These are phyloP conservation scores for Iberis pinnata DNA, from an alignment of 345 rosid genomes.

Conservation along the genomic window DNA sequence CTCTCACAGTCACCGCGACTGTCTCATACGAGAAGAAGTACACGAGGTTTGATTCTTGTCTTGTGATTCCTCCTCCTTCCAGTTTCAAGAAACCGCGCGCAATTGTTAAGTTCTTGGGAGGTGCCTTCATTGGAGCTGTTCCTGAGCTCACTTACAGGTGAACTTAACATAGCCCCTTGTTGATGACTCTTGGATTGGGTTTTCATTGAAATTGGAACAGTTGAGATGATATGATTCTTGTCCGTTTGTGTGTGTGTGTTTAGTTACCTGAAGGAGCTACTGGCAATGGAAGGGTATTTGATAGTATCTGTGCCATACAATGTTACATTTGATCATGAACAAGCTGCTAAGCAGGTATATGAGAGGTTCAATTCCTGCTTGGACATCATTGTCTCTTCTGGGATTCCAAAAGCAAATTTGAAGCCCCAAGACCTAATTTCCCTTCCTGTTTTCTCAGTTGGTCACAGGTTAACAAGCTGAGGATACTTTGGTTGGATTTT, in stretches of 20 bases:
- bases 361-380: conserved; percentile 69
- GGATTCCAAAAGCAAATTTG: conserved; percentile 48
- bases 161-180: no score
- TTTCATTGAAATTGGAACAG: no score
- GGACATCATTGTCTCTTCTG: conserved; percentile 48
- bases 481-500: no score
- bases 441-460: conserved; percentile 78
- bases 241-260: neutral
- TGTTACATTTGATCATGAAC: conserved; percentile 89
- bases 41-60: conserved; percentile 53
- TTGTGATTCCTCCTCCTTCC: conserved; percentile 61
- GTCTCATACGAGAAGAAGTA: conserved; percentile 22
- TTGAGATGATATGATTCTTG: neutral
- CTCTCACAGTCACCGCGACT: conserved; percentile 17
- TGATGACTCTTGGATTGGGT: no score
- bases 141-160: conserved; percentile 91
- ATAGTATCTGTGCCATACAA: conserved; percentile 74
- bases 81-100: conserved; percentile 51
- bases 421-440: conserved; percentile 46
- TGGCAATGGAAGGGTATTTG: conserved; percentile 83
- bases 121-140: conserved; percentile 85
- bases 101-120: conserved; percentile 76
- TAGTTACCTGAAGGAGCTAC: conserved; percentile 68
- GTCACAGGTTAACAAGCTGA: conserved; percentile 82
- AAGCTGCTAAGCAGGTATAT: conserved; percentile 60